These are phyloP conservation scores for Pichia cabralensis DNA, from an alignment of 805 yeast genomes.

Conservation along the genomic window DNA sequence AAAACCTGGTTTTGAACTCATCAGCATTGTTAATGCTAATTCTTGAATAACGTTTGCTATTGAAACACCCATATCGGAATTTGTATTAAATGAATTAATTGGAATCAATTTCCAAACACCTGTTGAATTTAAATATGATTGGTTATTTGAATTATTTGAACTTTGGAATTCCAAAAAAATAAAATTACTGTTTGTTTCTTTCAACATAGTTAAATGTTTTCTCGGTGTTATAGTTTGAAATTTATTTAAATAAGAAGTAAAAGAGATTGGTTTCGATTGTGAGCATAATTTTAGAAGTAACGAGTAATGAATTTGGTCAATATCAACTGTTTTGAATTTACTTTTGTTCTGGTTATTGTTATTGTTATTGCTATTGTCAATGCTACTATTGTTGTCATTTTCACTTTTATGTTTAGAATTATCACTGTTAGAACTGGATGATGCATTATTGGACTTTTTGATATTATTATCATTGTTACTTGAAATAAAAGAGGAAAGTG, in stretches of 20 bases:
- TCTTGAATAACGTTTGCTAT: slow-evolving; percentile 37
- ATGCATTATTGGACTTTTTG: too few relatives aligned
- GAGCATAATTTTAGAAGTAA: slow-evolving; percentile 29
- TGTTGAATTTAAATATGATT: slow-evolving; percentile 16
- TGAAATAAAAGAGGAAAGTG: slow-evolving; percentile 26
- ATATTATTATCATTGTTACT: slow-evolving; percentile 1
- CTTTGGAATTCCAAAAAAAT: slow-evolving; percentile 36
- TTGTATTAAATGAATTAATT: slow-evolving; percentile 33
- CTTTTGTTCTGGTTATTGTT: background rate
- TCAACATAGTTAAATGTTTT: slow-evolving; percentile 6
- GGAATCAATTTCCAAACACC: slow-evolving; percentile 42
- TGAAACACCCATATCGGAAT: too few relatives aligned
- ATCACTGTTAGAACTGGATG: too few relatives aligned
- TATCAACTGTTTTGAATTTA: slow-evolving; percentile 25
- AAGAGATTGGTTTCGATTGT: slow-evolving; percentile 24
- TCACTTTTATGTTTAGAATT: too few relatives aligned
- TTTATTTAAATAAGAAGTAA: slow-evolving; percentile 22
- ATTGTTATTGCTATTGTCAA: background rate
- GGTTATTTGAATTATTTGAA: slow-evolving; percentile 24
- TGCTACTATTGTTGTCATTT: background rate
- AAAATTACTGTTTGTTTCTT: background rate
- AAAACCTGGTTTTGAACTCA: slow-evolving; percentile 35
- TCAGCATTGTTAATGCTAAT: slow-evolving; percentile 31
- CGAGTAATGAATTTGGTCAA: slow-evolving; percentile 25
- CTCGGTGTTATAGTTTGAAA: slow-evolving; percentile 8